These are phyloP conservation scores for Globisporangium nagaii DNA, from an alignment of 352 stramenopile genomes.

Conservation along the genomic window DNA sequence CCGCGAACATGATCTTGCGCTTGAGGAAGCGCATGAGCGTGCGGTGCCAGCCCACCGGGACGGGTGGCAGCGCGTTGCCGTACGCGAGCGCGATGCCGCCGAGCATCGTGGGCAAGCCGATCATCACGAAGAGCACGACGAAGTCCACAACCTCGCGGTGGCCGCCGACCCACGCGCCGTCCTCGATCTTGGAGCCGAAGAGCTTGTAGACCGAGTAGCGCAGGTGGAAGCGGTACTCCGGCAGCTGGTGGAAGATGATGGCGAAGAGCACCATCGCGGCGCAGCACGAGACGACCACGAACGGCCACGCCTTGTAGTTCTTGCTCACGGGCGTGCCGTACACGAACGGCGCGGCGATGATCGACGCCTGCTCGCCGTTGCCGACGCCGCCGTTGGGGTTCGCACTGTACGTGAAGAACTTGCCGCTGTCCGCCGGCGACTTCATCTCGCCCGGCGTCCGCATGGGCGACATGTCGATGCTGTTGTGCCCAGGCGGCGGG, in stretches of 20 bases:
- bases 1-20: constrained; percentile 65
- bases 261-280: constrained; percentile 46
- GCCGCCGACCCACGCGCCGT: constrained; percentile 59
- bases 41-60: constrained; percentile 63
- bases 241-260: constrained; percentile 70
- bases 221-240: constrained; percentile 60
- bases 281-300: constrained; percentile 45
- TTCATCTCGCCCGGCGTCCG: constrained; percentile 36
- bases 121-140: constrained; percentile 60
- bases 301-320: constrained; percentile 81
- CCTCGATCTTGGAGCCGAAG: constrained; percentile 47
- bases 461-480: constrained; percentile 13
- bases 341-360: constrained; percentile 56
- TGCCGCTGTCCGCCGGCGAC: constrained; percentile 36
- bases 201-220: constrained; percentile 60
- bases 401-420: constrained; percentile 68
- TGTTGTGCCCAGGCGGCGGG: not conserved
- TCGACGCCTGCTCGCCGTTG: constrained; percentile 23
- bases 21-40: constrained; percentile 78
- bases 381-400: constrained; percentile 14
- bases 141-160: constrained; percentile 75
- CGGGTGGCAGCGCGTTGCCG: constrained; percentile 61
- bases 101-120: constrained; percentile 71
- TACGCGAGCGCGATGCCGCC: constrained; percentile 58
- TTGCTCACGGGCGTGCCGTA: constrained; percentile 76